phyloP scores from a whole-genome alignment of 2,329 filamentous ascomycete species.

The Fusarium redolens region DNA sequence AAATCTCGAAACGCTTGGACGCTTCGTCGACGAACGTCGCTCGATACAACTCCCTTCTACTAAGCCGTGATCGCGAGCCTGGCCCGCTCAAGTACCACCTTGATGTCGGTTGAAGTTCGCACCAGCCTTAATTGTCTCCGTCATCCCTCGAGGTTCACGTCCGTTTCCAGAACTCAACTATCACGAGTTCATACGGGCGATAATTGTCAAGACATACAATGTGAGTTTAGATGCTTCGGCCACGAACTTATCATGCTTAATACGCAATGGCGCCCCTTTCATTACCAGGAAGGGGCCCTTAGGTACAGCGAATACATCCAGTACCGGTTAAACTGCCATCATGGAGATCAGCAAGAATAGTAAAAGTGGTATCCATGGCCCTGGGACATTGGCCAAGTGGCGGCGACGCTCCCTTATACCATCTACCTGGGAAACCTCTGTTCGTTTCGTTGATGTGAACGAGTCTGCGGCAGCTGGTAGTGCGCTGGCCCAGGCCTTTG shows the following conservation, averaged over 20 bases:
- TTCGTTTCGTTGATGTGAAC: constrained; percentile 71
- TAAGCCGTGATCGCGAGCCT: constrained; percentile 43
- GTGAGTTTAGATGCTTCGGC: constrained; percentile 45
- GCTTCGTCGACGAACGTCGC: constrained; percentile 16
- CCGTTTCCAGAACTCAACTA: constrained; percentile 66
- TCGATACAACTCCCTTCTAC: constrained; percentile 8
- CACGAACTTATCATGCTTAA: constrained; percentile 39
- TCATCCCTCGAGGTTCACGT: constrained; percentile 68
- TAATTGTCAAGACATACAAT: constrained; percentile 66
- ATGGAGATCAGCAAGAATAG: constrained; percentile 56
- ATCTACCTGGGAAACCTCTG: constrained; percentile 62
- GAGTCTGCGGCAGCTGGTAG: constrained; percentile 79
- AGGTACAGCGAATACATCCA: constrained; percentile 37
- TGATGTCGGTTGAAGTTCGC: constrained; percentile 70
- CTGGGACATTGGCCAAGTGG: constrained; percentile 45
- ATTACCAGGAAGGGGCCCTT: constrained; percentile 29
- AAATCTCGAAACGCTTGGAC: constrained; percentile 6
- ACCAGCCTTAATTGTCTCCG: constrained; percentile 67
- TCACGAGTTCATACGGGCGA: constrained; percentile 67
- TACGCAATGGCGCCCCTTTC: constrained; percentile 33
- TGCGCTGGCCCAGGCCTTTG: constrained; percentile 82
- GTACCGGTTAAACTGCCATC: constrained; percentile 48
- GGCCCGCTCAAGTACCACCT: constrained; percentile 55
- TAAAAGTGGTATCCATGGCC: constrained; percentile 20
- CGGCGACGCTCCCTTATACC: constrained; percentile 61